phyloP scores from a whole-genome alignment of 2,329 filamentous ascomycete genomes.

The Scorias spongiosa region DNA sequence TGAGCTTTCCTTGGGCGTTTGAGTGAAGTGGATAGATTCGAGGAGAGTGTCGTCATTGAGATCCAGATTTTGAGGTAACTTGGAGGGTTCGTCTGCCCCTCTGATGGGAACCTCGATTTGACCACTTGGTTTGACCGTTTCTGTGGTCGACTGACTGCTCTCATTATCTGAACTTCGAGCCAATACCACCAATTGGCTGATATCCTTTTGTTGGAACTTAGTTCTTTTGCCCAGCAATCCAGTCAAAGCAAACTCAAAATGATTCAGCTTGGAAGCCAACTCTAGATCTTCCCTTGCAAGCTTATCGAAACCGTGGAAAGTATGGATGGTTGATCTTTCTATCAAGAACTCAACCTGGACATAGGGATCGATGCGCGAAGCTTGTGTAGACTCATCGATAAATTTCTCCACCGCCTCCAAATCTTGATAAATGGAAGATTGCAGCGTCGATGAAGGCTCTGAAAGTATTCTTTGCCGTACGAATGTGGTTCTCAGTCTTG shows the following conservation, averaged over 20 bases:
- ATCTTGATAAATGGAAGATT: conserved; percentile 45
- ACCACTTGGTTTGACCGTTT: background rate
- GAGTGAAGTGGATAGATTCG: conserved; percentile 69
- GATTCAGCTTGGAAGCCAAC: conserved; percentile 49
- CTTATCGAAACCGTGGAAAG: conserved; percentile 66
- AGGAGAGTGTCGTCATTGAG: conserved; percentile 88
- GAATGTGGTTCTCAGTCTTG: conserved; percentile 55
- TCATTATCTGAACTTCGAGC: conserved; percentile 51
- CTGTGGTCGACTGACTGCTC: background rate
- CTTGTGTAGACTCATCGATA: conserved; percentile 7
- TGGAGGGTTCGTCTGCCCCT: background rate
- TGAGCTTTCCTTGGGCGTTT: conserved; percentile 22
- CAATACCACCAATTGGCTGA: conserved; percentile 80
- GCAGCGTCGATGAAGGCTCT: conserved; percentile 45
- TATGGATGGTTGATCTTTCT: conserved; percentile 70
- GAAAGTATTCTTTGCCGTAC: conserved; percentile 54
- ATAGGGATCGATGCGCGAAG: conserved; percentile 15
- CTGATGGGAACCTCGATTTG: background rate
- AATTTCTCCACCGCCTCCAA: conserved; percentile 38
- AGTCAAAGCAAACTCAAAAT: conserved; percentile 68
- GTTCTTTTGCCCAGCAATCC: conserved; percentile 78
- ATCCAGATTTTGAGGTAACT: conserved; percentile 42
- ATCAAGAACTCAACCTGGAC: conserved; percentile 42
- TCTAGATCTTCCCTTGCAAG: conserved; percentile 59
- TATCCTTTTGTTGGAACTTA: conserved; percentile 61